Conservation (phyloP, 164 flowering plant genomes). For the Chimonanthus salicifolius region DNA sequence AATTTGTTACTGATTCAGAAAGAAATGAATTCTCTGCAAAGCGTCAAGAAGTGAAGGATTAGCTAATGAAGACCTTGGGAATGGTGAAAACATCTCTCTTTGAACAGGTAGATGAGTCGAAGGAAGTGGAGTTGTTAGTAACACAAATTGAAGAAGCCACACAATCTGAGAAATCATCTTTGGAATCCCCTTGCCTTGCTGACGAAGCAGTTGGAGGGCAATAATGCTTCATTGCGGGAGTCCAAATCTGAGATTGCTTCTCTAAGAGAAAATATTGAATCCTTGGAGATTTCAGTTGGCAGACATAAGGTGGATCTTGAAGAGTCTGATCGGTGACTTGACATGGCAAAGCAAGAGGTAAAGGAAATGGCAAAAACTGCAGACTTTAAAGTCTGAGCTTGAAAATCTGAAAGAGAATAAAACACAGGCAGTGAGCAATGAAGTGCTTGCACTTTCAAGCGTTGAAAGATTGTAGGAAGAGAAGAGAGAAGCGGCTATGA, state of each 20-base stretch:
- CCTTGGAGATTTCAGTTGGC: slow-evolving; percentile 58
- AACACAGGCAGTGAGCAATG: slow-evolving; percentile 59
- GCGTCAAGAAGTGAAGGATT: no score
- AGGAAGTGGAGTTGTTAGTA: slow-evolving; percentile 51
- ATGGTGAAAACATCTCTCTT: no score
- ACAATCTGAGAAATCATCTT: slow-evolving; percentile 57
- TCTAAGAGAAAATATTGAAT: slow-evolving; percentile 55
- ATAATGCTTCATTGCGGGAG: slow-evolving; percentile 49
- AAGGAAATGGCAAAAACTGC: slow-evolving; percentile 39
- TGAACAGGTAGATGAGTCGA: slow-evolving; percentile 43
- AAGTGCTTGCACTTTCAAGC: slow-evolving; percentile 64
- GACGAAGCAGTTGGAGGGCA: slow-evolving; percentile 66
- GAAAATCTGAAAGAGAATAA: slow-evolving; percentile 64
- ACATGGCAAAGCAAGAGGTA: slow-evolving; percentile 46
- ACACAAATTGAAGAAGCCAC: slow-evolving; percentile 43
- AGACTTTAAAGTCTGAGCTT: slow-evolving; percentile 58
- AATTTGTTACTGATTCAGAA: no score
- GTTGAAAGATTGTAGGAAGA: slow-evolving; percentile 67
- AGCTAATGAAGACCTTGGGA: no score
- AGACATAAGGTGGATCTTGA: slow-evolving; percentile 56
- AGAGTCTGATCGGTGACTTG: slow-evolving; percentile 33
- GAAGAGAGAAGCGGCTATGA: slow-evolving; percentile 22
- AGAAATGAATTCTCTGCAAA: no score
- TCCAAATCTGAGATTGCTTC: slow-evolving; percentile 59
- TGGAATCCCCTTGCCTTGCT: slow-evolving; percentile 56